Base-by-base conservation (phyloP, 176 grass and related monocot genomes). In the Otatea glauca region DNA sequence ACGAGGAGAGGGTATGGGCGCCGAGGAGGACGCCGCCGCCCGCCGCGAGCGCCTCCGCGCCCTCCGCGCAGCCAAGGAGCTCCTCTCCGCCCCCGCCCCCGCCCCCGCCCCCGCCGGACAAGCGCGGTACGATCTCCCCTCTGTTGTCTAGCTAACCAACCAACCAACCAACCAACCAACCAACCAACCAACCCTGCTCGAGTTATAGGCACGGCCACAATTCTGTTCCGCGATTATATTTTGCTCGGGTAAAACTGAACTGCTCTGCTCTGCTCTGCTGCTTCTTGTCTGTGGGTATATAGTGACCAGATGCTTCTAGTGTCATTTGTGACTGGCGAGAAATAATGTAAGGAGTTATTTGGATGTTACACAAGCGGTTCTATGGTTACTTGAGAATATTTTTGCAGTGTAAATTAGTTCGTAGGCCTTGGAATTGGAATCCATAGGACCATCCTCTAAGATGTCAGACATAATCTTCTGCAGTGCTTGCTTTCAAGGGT, bases 61-160 rank as follows among this genome's bases (percentile, higher is more conserved):
- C 56, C 94, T 97, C 34, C 86, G 89, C 62, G 85, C 89, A 0
- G 94, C 92, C 65, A 92, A 92, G 81, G 89, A 97, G 66, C 91
- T 90, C 70, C 82, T 86, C 38, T 81, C 83, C 47, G n/a, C 70
- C 4, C 29, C 80, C 24, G 84, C 1, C 35, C 1, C 35, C 34
- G 34, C 34, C 34, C 34, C 34, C 35, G 35, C 65, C 0, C 15
- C 15, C 66, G 78, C 45, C 34, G 65, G 20, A 78, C 63, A 92
- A 2, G 66, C 75, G 9, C 84, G 49, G 55, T 84, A 77, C n/a
- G 14, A 43, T 47, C 76, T 21, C 55, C 17, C 6, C 6, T 5
- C 23, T 50, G 13, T 10, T 32, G n/a, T 37, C 44, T 4, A 48
- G 3, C 11, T 48, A 48, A 14, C 51, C 18, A 20, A 54, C 17